phyloP scores from a whole-genome alignment of 805 yeast genomes.

The Kluyveromyces lactis region DNA sequence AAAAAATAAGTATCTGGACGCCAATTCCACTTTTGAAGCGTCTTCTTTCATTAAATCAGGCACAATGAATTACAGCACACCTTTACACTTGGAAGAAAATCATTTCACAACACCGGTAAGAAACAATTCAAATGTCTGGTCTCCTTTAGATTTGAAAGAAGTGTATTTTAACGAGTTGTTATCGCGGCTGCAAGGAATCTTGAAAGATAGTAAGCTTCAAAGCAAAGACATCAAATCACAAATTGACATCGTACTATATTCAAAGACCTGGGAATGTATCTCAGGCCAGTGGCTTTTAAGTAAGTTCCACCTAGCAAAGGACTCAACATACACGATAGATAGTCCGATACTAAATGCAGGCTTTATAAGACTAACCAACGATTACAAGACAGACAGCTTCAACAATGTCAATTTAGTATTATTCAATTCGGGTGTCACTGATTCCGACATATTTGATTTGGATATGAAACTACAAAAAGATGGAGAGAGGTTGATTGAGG shows the following conservation, averaged over 20 bases:
- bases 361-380: conserved; percentile 17
- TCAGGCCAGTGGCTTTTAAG: conserved; percentile 27
- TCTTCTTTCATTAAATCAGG: conserved; percentile 9
- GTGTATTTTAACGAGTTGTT: conserved; percentile 24
- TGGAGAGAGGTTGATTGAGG: conserved; percentile 28
- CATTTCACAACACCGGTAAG: conserved; percentile 27
- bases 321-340: conserved; percentile 3
- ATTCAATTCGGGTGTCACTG: conserved; percentile 33
- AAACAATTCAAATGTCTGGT: conserved; percentile 38
- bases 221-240: neutral
- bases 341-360: conserved; percentile 8
- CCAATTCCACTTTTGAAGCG: neutral
- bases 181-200: neutral
- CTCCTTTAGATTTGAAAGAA: conserved; percentile 34
- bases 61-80: conserved; percentile 7
- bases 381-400: conserved; percentile 20
- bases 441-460: conserved; percentile 25
- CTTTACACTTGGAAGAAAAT: conserved; percentile 17
- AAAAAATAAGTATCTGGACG: neutral
- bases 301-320: conserved; percentile 24
- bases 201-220: conserved; percentile 3
- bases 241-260: conserved; percentile 18
- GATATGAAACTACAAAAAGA: conserved; percentile 28
- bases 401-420: conserved; percentile 28
- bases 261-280: conserved; percentile 22